phyloP scores from a whole-genome alignment of 2,329 filamentous ascomycete genomes.

The Apiospora kogelbergensis region DNA sequence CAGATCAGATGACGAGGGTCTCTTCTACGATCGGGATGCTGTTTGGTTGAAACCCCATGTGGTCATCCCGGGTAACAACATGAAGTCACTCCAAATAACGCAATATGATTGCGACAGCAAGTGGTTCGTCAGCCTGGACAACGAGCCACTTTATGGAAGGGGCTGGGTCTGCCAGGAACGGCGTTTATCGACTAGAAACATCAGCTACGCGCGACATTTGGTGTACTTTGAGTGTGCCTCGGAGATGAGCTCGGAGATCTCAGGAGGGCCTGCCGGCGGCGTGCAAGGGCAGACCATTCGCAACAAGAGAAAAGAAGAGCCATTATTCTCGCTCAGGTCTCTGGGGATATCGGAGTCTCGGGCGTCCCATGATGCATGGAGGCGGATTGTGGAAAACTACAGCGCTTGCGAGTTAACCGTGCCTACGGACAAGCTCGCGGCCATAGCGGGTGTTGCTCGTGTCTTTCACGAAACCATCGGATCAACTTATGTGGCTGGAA shows the following conservation, averaged over 20 bases:
- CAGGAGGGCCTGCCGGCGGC: background rate
- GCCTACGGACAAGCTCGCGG: background rate
- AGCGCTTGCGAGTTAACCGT: background rate
- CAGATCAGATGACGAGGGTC: background rate
- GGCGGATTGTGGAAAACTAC: background rate
- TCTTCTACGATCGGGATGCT: background rate
- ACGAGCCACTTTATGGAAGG: background rate
- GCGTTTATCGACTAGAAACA: background rate
- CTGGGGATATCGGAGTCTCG: background rate
- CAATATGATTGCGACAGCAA: background rate
- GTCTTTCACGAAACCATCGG: background rate
- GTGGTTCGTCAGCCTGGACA: background rate
- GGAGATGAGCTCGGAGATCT: background rate
- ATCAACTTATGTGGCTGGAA: background rate
- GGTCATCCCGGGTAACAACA: background rate
- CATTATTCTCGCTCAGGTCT: background rate
- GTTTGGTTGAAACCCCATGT: background rate
- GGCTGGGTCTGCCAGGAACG: conserved; percentile 4
- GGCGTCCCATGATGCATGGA: background rate
- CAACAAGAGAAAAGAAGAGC: background rate
- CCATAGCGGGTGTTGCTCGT: background rate
- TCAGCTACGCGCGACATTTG: background rate
- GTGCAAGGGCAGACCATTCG: background rate
- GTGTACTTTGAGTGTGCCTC: background rate
- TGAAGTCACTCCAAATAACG: background rate